Conservation (phyloP, 129 eudicot species). For the Chrysanthemum lavandulifolium region DNA sequence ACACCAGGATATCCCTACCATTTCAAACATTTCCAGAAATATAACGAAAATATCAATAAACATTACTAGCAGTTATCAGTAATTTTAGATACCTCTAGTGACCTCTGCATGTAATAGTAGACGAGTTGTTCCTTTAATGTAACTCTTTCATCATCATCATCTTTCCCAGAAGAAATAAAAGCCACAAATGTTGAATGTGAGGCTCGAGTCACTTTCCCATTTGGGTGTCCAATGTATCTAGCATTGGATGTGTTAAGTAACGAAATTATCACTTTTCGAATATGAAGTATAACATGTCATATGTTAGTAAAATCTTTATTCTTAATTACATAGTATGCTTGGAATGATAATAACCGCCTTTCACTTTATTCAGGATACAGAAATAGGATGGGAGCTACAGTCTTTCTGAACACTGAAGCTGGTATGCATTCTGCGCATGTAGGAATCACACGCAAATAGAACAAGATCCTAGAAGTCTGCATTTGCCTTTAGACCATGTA, state of each 20-base stretch:
- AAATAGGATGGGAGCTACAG: slow-evolving; percentile 76
- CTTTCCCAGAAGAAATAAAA: slow-evolving; percentile 81
- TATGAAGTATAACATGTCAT: neutral
- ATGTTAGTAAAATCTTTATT: neutral
- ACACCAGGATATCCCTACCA: slow-evolving; percentile 75
- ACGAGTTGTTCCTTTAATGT: slow-evolving; percentile 83
- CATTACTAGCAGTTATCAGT: neutral
- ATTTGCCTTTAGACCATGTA: slow-evolving; percentile 76
- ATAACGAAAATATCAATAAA: neutral
- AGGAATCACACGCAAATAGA: slow-evolving; percentile 82
- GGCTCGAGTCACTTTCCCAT: slow-evolving; percentile 82
- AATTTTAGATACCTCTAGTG: slow-evolving; percentile 67
- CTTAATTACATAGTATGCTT: too few species aligned
- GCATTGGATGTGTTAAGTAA: slow-evolving; percentile 39
- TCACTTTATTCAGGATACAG: slow-evolving; percentile 61
- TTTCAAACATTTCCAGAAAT: neutral
- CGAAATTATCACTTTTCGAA: neutral
- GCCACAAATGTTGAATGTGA: slow-evolving; percentile 85
- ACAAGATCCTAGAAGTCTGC: slow-evolving; percentile 86
- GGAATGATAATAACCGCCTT: too few species aligned
- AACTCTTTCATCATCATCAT: slow-evolving; percentile 52
- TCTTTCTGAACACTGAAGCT: slow-evolving; percentile 54
- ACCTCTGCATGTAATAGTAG: slow-evolving; percentile 90
- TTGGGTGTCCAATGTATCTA: slow-evolving; percentile 93
- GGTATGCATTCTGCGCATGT: slow-evolving; percentile 74